phyloP scores from a whole-genome alignment of 768 basidiomycete genomes.

The Pleurotus sapidus region DNA sequence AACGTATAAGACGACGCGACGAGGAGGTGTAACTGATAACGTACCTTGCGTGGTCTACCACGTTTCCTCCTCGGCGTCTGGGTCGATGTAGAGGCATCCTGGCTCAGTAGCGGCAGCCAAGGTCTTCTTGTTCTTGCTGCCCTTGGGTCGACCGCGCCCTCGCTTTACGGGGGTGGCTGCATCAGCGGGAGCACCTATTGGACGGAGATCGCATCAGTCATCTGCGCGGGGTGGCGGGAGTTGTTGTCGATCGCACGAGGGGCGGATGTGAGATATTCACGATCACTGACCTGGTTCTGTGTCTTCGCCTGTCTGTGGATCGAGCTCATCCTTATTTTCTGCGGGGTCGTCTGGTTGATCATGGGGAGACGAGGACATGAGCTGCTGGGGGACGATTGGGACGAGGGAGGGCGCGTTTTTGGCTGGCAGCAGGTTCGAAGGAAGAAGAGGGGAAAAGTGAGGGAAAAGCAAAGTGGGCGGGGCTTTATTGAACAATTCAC shows the following conservation, averaged over 20 bases:
- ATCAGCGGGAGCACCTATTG: constrained; percentile 37
- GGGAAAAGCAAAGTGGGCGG: constrained; percentile 59
- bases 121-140: constrained; percentile 71
- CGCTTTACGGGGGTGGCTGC: constrained; percentile 55
- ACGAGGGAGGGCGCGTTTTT: constrained; percentile 28
- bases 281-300: constrained; percentile 4
- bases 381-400: constrained; percentile 31
- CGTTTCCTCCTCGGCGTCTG: constrained; percentile 48
- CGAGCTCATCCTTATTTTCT: constrained; percentile 52
- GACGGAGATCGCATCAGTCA: constrained; percentile 15
- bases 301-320: constrained; percentile 30
- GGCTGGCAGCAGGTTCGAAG: constrained; percentile 32
- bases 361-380: constrained; percentile 62
- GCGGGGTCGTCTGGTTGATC: constrained; percentile 49
- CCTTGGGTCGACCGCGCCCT: constrained; percentile 85
- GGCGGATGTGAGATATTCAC: constrained; percentile 1
- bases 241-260: constrained; percentile 9
- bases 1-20: constrained; percentile 12
- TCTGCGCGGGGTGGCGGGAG: background rate
- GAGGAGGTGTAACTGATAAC: constrained; percentile 19
- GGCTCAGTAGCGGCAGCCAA: constrained; percentile 22
- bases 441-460: constrained; percentile 50
- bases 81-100: constrained; percentile 26
- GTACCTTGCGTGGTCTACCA: constrained; percentile 67
- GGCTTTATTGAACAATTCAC: constrained; percentile 77